Base-by-base conservation (phyloP, 768 basidiomycete genomes). In the Lactarius evosmus region DNA sequence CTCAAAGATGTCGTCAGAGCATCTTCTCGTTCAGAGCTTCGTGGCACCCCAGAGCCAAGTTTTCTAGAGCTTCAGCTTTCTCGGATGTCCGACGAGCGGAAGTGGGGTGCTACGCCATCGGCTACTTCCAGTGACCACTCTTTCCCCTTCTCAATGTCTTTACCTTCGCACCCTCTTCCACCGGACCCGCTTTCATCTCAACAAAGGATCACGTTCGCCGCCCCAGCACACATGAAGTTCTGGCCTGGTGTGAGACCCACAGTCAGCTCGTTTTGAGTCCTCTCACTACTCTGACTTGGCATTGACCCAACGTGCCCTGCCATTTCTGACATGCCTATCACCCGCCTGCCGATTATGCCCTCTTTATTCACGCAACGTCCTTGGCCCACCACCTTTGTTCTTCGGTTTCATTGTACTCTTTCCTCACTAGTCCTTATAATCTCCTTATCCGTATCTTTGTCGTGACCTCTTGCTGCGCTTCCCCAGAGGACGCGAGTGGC, bases 1-100 rank as follows among this genome's bases (percentile, higher is more conserved):
- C 49, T 65, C 49, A 65, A 61, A 52, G 64, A 65, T 11, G 64
- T 65, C 27, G 55, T 61, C 55, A 56, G 60, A 14, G 64, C 64
- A 12, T 65, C 64, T 32, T 52, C 60, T 40, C 38, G 49, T 9
- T 46, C 32, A 32, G 40, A 36, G 33, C n/a, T 61, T 6, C 64
- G 60, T 36, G 64, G 64, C 5, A 65, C 64, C 22, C 64, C 64
- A 4, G 60, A 61, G 27, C 64, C 64, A 25, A 56, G 11, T 49
- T 65, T 65, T 51, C 59, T 65, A 30, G 55, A 60, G 33, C 49
- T 65, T 38, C 59, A 57, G 14, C 55, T 65, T 32, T 65, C 64
- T 52, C 59, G 49, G 38, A 57, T 65, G 46, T 7, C 54, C 25
- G n/a, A n/a, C 25, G 38, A 50, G 19, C 34, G 46, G 17, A 29